Evolutionary conservation across 306 rosid species (phyloP).

Genomic region (Dalbergia cultrata): DNA sequence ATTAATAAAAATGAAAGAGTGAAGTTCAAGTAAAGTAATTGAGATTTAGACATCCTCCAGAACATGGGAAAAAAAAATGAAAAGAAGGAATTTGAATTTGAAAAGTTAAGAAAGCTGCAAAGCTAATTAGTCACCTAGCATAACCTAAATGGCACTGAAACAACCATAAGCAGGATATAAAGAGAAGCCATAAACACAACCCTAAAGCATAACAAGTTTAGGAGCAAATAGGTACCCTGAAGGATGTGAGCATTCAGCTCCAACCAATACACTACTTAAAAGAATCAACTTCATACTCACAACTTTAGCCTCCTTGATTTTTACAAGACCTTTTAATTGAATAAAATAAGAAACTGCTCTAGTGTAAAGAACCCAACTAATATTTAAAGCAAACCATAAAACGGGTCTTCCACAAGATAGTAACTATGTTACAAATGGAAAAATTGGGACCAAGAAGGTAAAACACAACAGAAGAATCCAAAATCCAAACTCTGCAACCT

Average conservation of each 20-base stretch:
- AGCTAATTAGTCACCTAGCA: neutral
- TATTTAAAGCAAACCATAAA: neutral
- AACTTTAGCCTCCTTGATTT: neutral
- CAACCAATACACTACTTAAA: neutral
- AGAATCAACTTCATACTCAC: neutral
- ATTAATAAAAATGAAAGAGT: neutral
- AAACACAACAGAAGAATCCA: neutral
- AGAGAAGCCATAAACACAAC: neutral
- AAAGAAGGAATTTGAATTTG: neutral
- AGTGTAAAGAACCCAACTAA: neutral
- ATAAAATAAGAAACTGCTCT: neutral
- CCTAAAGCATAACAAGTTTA: neutral
- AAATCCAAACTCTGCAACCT: no score
- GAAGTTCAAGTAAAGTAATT: neutral
- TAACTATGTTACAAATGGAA: neutral
- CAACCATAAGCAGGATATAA: neutral
- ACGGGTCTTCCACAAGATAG: neutral
- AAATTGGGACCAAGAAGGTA: neutral
- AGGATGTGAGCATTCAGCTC: neutral
- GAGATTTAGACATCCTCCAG: neutral
- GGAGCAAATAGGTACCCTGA: neutral
- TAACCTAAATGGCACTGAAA: neutral
- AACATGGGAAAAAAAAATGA: neutral
- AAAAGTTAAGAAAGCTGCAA: neutral
- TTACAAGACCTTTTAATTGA: neutral